These are phyloP conservation scores for Bisporella sp. DNA, from an alignment of 2,329 filamentous ascomycete species.

Conservation along the genomic window DNA sequence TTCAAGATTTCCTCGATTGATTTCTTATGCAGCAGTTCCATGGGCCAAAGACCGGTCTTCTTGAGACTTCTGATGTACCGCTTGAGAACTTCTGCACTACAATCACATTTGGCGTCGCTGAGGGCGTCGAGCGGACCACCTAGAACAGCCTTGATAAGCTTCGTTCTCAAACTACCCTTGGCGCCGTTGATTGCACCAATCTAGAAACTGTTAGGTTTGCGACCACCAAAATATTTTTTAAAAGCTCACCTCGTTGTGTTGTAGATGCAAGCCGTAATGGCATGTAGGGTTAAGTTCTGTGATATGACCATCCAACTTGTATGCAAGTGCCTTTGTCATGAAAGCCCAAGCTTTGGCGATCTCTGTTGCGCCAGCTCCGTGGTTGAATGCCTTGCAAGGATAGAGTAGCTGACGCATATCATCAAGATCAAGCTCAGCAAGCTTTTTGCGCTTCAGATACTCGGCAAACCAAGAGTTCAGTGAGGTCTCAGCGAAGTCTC, in stretches of 20 bases:
- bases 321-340: slow-evolving; percentile 8
- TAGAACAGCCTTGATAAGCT: slow-evolving; percentile 1
- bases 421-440: not conserved
- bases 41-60: slow-evolving; percentile 8
- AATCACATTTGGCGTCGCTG: slow-evolving; percentile 7
- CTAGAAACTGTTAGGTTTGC: not conserved
- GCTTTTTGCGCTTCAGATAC: not conserved
- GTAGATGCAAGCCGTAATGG: slow-evolving; percentile 13
- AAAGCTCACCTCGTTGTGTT: slow-evolving; percentile 9
- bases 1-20: slow-evolving; percentile 1
- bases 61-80: slow-evolving; percentile 1
- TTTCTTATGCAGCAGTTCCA: slow-evolving; percentile 3
- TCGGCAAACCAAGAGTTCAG: slow-evolving; percentile 8
- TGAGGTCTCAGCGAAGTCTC: not conserved
- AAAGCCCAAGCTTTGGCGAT: slow-evolving; percentile 1
- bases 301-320: slow-evolving; percentile 1
- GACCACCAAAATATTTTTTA: not conserved
- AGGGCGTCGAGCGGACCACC: not conserved
- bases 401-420: slow-evolving; percentile 5
- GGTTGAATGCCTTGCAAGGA: slow-evolving; percentile 8
- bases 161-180: slow-evolving; percentile 4
- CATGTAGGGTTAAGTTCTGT: slow-evolving; percentile 5
- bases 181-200: slow-evolving; percentile 9
- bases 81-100: slow-evolving; percentile 4
- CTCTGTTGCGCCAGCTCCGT: not conserved